A percentile compares a stretch with the other conserved stretches of the same genome.
Evolutionary conservation across 2,329 filamentous ascomycete genomes (phyloP).

Genomic region (Talaromyces albobiverticillius): DNA sequence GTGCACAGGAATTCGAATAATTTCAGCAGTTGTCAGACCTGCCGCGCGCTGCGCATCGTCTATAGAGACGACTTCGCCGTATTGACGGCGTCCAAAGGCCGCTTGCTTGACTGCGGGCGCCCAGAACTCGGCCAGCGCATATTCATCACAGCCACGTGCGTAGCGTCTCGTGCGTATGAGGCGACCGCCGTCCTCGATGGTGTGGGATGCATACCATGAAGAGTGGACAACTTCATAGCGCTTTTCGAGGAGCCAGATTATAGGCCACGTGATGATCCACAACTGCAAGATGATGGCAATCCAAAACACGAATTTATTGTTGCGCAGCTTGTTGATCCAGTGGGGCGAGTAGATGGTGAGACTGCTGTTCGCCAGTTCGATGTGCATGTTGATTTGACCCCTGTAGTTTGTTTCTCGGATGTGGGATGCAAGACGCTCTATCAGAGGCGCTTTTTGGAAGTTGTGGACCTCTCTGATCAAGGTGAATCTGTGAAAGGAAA

Average conservation of each 20-base stretch:
- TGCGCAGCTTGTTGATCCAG: conserved; percentile 36
- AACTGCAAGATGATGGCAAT: conserved; percentile 34
- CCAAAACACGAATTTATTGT: conserved; percentile 34
- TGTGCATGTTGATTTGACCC: conserved; percentile 27
- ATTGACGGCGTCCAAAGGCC: conserved; percentile 27
- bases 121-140: conserved; percentile 29
- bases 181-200: conserved; percentile 8
- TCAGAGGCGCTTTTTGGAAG: conserved; percentile 26
- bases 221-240: conserved; percentile 33
- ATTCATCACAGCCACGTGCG: conserved; percentile 26
- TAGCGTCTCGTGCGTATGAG: conserved; percentile 23
- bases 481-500: conserved; percentile 28
- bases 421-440: conserved; percentile 30
- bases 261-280: conserved; percentile 40
- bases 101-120: conserved; percentile 35
- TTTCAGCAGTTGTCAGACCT: conserved; percentile 10
- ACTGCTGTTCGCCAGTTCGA: conserved; percentile 23
- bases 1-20: neutral
- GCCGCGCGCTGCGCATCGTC: conserved; percentile 17
- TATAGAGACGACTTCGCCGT: conserved; percentile 19
- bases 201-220: conserved; percentile 28
- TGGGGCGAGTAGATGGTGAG: conserved; percentile 39
- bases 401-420: conserved; percentile 38
- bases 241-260: conserved; percentile 36
- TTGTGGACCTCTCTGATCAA: conserved; percentile 29